Base-by-base conservation (phyloP, 768 basidiomycete genomes). In the Steccherinum ochraceum region DNA sequence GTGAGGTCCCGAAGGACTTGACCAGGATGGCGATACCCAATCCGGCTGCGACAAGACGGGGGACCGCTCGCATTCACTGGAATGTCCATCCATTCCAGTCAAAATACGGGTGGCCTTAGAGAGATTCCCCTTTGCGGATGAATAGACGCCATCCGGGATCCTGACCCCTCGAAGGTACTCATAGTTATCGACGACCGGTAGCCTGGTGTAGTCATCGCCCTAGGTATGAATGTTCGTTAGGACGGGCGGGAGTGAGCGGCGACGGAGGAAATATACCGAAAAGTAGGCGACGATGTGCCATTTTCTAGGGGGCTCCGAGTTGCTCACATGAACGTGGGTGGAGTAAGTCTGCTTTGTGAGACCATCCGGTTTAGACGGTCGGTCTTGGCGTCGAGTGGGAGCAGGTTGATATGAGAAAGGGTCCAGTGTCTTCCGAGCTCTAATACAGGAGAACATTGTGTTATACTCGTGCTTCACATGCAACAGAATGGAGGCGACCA, bases 241-340 rank as follows among this genome's bases (percentile, higher is more conserved):
- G 10, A 16, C 27, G 27, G 24, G 44, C 24, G 48, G 47, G 11
- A 55, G 24, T 23, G 50, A 25, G 30, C 30, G 35, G 40, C 41
- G 35, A 52, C 41, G 45, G 44, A 10, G 21, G 47, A 59, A n/a
- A n/a, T 77, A 62, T 62, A 88, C 86, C 66, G 80, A 79, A 66
- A 89, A 89, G 71, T 89, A 89, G 43, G 86, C 86, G 51, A 88
- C 86, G 46, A 89, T 77, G 68, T 90, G 87, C 87, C 87, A 90
- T 75, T 88, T 88, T 40, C 80, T 76, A 24, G 76, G 75, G 48
- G 76, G 75, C 49, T 69, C 70, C 35, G 75, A 69, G 45, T 79
- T 81, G 35, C 81, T 83, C 52, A 83, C 70, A 61, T 82, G 74
- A 42, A 88, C 85, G 35, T 81, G 79, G 24, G 86, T 87, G 5